These are phyloP conservation scores for Ceratobasidium sp. DNA, from an alignment of 1,284 basidiomycete genomes.

Conservation along the genomic window DNA sequence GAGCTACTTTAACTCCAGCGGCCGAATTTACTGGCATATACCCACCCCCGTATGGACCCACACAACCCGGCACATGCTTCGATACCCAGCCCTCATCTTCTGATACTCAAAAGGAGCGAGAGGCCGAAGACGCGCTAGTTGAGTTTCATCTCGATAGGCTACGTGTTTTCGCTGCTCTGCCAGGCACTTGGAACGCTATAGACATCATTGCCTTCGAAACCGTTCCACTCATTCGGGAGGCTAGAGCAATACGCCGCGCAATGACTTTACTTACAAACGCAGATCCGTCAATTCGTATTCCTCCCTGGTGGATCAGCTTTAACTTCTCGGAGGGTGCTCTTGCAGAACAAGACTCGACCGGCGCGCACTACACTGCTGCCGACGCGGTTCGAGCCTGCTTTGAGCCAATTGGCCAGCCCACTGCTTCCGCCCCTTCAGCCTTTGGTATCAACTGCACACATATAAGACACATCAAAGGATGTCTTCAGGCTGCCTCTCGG, in stretches of 20 bases:
- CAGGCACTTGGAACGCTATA: slow-evolving; percentile 67
- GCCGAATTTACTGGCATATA: slow-evolving; percentile 81
- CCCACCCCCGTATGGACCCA: slow-evolving; percentile 77
- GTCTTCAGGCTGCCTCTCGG: slow-evolving; percentile 43
- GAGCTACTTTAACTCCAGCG: slow-evolving; percentile 70
- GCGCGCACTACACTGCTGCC: slow-evolving; percentile 28
- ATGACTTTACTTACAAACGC: slow-evolving; percentile 56
- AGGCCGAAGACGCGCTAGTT: slow-evolving; percentile 61
- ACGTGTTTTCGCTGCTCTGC: slow-evolving; percentile 60
- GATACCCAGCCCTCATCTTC: slow-evolving; percentile 49
- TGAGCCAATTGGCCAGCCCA: slow-evolving; percentile 48
- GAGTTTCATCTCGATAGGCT: slow-evolving; percentile 77
- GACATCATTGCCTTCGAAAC: slow-evolving; percentile 84
- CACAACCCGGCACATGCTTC: slow-evolving; percentile 42
- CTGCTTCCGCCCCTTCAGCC: slow-evolving; percentile 58
- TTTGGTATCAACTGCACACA: slow-evolving; percentile 79
- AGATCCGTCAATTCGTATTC: slow-evolving; percentile 52
- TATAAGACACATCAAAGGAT: slow-evolving; percentile 51
- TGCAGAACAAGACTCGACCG: slow-evolving; percentile 57
- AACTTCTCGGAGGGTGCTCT: slow-evolving; percentile 69
- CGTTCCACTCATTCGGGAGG: slow-evolving; percentile 73
- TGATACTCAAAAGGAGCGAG: slow-evolving; percentile 53
- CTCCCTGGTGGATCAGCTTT: slow-evolving; percentile 82
- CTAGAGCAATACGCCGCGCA: slow-evolving; percentile 71
- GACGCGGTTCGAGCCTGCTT: slow-evolving; percentile 17